Base-by-base conservation (phyloP, 371 early-diverging fungal genomes). In the Mucor lusitanicus region DNA sequence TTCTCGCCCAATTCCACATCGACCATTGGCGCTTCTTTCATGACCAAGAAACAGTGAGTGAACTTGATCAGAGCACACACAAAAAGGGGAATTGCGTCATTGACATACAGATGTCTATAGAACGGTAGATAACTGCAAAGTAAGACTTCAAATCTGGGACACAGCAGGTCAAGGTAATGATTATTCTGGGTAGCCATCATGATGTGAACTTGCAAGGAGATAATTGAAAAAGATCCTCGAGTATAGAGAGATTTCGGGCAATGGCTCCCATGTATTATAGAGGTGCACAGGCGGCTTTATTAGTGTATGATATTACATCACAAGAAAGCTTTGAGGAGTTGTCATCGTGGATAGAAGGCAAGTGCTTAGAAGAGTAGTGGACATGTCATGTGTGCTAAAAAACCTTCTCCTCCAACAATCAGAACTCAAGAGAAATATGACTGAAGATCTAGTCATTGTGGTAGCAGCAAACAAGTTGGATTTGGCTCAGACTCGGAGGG, bases 201-300 rank as follows among this genome's bases (percentile, higher is more conserved):
- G 28, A 28, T 12, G 7, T 27, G 55, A 64, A 25, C 32, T 42
- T 27, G 35, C 37, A 37, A 59, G 35, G 39, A 37, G 59, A 27
- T 65, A 27, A 59, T 46, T 44, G 53, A 50, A 50, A 61, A 55
- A 56, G 61, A 53, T 50, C 28, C 28, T 30, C 42, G 57, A 46
- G 28, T 61, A 42, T 67, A 83, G 89, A 89, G 72, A 83, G 87
- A 59, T 87, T 87, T 72, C 78, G 87, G 68, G 87, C 88, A 42
- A 87, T 87, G 88, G 89, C 92, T 44, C 91, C 90, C 48, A 90
- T 91, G 89, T 92, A 92, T 69, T 92, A 92, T 69, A 86, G 92
- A 64, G 92, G 92, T 3, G 89, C 91, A 32, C 88, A 85, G 61
- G 89, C 91, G 35, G 89, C 89, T 23, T 81, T 89, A 30, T 69